Evolutionary conservation across 2,329 filamentous ascomycete genomes (phyloP).

Genomic region (Dendrostoma leiphaemia): DNA sequence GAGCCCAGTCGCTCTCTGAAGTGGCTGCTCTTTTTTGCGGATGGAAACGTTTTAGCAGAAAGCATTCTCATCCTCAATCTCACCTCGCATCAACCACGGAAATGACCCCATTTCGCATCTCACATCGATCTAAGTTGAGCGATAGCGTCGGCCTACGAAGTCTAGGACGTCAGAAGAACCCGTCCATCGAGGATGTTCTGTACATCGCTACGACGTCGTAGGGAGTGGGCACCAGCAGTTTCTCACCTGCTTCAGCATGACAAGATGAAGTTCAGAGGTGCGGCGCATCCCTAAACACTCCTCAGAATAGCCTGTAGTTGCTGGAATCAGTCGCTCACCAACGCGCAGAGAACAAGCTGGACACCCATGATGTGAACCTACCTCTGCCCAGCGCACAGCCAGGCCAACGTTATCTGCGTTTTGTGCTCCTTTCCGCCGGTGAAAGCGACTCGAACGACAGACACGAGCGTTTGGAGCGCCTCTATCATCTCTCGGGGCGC

Average conservation of each 20-base stretch:
- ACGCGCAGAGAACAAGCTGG: slow-evolving; percentile 37
- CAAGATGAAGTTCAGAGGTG: slow-evolving; percentile 25
- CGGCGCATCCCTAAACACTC: not conserved
- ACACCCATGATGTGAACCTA: slow-evolving; percentile 46
- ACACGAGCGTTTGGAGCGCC: slow-evolving; percentile 35
- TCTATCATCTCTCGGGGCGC: slow-evolving; percentile 39
- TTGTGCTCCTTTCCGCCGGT: slow-evolving; percentile 38
- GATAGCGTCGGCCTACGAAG: no score
- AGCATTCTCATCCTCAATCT: not conserved
- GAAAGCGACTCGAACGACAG: slow-evolving; percentile 31
- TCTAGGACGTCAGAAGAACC: no score
- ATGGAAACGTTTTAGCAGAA: not conserved
- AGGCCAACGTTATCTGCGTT: slow-evolving; percentile 29
- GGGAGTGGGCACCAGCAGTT: slow-evolving; percentile 33
- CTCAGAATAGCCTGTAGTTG: not conserved
- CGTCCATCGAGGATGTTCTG: slow-evolving; percentile 32
- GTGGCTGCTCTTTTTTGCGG: no score
- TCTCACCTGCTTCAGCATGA: slow-evolving; percentile 25
- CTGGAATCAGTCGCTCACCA: slow-evolving; percentile 8
- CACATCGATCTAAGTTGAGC: no score
- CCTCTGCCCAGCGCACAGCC: slow-evolving; percentile 23
- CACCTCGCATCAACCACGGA: slow-evolving; percentile 10
- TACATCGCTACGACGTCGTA: slow-evolving; percentile 35
- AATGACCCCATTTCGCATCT: not conserved
- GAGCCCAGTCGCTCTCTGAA: no score